Evolutionary conservation across 495 filamentous ascomycete species (phyloP).

Genomic region (Oleoguttula mirabilis): DNA sequence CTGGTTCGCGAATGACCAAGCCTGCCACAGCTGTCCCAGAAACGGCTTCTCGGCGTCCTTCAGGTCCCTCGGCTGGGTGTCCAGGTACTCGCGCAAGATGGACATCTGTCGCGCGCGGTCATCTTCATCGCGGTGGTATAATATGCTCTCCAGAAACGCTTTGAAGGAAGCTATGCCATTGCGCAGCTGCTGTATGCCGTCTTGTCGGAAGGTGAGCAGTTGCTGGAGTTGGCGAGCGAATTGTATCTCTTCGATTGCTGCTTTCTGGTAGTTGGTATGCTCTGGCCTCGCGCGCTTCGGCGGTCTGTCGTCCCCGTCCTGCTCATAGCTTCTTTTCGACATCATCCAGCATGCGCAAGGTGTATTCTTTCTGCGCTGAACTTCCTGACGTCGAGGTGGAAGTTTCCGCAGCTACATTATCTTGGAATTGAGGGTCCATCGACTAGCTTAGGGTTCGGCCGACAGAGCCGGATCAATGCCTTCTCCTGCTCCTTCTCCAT

Average conservation of each 20-base stretch:
- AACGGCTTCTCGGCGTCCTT: constrained; percentile 47
- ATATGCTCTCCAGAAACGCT: constrained; percentile 54
- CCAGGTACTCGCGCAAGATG: constrained; percentile 63
- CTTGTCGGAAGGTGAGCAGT: constrained; percentile 19
- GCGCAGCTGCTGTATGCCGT: constrained; percentile 15
- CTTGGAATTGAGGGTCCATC: no score
- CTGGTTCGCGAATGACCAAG: constrained; percentile 63
- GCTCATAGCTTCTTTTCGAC: constrained; percentile 15
- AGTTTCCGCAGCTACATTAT: no score
- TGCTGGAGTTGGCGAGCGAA: constrained; percentile 21
- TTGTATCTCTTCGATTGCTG: constrained; percentile 19
- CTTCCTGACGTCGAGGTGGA: no score
- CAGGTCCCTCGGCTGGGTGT: constrained; percentile 44
- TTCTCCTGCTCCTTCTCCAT: no score
- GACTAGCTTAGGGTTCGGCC: no score
- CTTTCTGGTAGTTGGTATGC: not conserved
- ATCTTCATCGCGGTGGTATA: constrained; percentile 29
- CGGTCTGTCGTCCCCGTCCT: constrained; percentile 1
- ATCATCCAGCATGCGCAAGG: no score
- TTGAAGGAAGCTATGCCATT: constrained; percentile 57
- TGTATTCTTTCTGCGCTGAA: no score
- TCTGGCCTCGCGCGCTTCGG: constrained; percentile 17
- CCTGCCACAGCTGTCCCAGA: constrained; percentile 62
- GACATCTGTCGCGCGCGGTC: constrained; percentile 22
- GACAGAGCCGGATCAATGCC: no score